Percentiles rank a stretch among this genome's conserved stretches.
phyloP scores from a whole-genome alignment of 1,284 basidiomycete genomes.

The Bjerkandera adusta region DNA sequence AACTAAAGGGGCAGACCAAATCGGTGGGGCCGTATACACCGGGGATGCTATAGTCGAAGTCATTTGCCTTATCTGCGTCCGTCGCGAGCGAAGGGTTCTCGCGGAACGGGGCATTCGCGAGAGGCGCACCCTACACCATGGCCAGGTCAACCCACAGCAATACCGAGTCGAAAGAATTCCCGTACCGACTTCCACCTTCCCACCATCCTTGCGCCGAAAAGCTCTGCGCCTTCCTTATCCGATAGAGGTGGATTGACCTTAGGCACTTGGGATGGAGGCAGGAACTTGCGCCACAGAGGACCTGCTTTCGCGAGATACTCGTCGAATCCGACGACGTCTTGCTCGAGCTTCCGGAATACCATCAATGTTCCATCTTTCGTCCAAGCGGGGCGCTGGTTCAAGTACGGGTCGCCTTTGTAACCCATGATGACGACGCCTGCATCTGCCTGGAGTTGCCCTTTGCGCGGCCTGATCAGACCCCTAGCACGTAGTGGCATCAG shows the following conservation, averaged over 20 bases:
- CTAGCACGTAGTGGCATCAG: no score
- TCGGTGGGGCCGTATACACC: slow-evolving; percentile 17
- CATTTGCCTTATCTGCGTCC: slow-evolving; percentile 5
- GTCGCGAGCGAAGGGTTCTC: slow-evolving; percentile 4
- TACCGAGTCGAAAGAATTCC: not conserved
- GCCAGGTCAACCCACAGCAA: slow-evolving; percentile 25
- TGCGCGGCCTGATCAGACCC: slow-evolving; percentile 17
- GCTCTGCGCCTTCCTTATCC: slow-evolving; percentile 10
- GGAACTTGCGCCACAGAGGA: not conserved
- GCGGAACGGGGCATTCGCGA: slow-evolving; percentile 5
- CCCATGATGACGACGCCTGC: slow-evolving; percentile 32
- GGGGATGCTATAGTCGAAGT: slow-evolving; percentile 17
- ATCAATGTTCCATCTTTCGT: slow-evolving; percentile 31
- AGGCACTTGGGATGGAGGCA: not conserved
- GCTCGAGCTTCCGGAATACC: slow-evolving; percentile 34
- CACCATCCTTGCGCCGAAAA: slow-evolving; percentile 12
- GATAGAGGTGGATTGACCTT: slow-evolving; percentile 3
- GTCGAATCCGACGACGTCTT: slow-evolving; percentile 24
- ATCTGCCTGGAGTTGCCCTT: slow-evolving; percentile 26
- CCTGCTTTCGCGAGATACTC: slow-evolving; percentile 1
- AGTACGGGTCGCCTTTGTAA: slow-evolving; percentile 26
- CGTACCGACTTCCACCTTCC: slow-evolving; percentile 11
- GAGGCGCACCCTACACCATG: slow-evolving; percentile 19
- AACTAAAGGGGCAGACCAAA: slow-evolving; percentile 30
- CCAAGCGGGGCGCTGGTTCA: slow-evolving; percentile 24